Base-by-base conservation (phyloP, 2,329 filamentous ascomycete genomes). In the Aureobasidium subglaciale region DNA sequence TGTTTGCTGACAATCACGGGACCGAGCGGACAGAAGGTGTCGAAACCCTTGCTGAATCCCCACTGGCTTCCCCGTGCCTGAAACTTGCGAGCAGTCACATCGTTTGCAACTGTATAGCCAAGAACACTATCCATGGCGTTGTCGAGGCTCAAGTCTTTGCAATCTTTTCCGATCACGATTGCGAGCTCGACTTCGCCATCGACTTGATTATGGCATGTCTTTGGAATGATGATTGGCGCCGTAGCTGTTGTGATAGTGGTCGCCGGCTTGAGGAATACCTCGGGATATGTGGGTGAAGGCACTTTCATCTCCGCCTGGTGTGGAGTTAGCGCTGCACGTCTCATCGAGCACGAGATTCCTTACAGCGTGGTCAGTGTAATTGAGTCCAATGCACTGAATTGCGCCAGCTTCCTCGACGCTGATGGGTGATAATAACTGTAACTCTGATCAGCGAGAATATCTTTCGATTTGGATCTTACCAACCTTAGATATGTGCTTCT, bases 31-130 rank as follows among this genome's bases (percentile, higher is more conserved):
- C 77, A 76, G 59, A 72, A 82, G 0, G 73, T 78, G 59, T 83
- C 79, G 54, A 83, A 83, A 0, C 78, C 76, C 60, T 83, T 82
- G 15, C 71, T 74, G 59, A 81, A 83, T 0, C 75, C 73, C 76
- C 77, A 82, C 62, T 83, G 80, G 0, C 78, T 79, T 0, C 82
- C 75, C 0, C 67, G 71, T 0, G 79, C 78, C 59, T 83, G 80
- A 30, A 75, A 67, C 58, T 79, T 78, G 0, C 80, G 73, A 0
- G 74, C 72, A 0, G 76, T 78, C 1, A 84, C 70, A 59, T 83
- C 80, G 59, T 84, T 83, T 27, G 78, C 78, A 27, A 67, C 68
- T 0, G 76, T 75, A 62, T 81, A 83, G 6, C 73, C 81, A 1
- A 75, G 75, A 7, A 84, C 71, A 59, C 81, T 80, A 0, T 68